phyloP scores from a whole-genome alignment of 805 yeast genomes.

The Alloascoidea hylecoeti region DNA sequence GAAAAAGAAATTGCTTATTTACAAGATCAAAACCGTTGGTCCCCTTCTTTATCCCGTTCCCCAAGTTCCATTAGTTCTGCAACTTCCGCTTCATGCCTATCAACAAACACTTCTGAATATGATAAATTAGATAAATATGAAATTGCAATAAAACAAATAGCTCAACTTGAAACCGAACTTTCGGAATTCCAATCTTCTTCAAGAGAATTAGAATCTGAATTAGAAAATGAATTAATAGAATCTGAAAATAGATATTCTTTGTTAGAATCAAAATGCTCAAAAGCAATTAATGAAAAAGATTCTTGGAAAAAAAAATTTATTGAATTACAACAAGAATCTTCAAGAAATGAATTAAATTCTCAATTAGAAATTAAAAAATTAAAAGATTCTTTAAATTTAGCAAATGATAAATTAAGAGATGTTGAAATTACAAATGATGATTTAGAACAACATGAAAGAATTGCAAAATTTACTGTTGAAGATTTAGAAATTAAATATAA shows the following conservation, averaged over 20 bases:
- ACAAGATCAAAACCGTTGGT: no score
- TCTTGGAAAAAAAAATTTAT: conserved; percentile 9
- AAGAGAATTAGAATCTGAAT: conserved; percentile 28
- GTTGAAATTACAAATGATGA: conserved; percentile 29
- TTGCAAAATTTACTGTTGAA: conserved; percentile 17
- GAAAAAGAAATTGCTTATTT: no score
- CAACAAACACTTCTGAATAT: no score
- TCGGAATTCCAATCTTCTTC: conserved; percentile 28
- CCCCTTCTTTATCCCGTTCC: no score
- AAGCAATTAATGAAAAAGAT: neutral
- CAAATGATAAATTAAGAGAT: conserved; percentile 20
- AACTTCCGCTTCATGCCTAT: no score
- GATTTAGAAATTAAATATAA: conserved; percentile 22
- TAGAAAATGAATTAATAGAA: conserved; percentile 12
- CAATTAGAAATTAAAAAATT: conserved; percentile 14
- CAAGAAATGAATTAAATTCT: conserved; percentile 10
- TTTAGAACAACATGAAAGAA: conserved; percentile 24
- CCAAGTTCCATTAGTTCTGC: no score
- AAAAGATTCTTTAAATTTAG: conserved; percentile 16
- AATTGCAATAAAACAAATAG: conserved; percentile 15
- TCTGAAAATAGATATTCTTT: neutral
- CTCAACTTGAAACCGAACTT: conserved; percentile 24
- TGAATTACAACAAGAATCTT: conserved; percentile 15
- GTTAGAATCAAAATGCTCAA: neutral
- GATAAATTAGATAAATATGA: no score